These are phyloP conservation scores for Nemania abortiva DNA, from an alignment of 2,329 filamentous ascomycete genomes.

Conservation along the genomic window DNA sequence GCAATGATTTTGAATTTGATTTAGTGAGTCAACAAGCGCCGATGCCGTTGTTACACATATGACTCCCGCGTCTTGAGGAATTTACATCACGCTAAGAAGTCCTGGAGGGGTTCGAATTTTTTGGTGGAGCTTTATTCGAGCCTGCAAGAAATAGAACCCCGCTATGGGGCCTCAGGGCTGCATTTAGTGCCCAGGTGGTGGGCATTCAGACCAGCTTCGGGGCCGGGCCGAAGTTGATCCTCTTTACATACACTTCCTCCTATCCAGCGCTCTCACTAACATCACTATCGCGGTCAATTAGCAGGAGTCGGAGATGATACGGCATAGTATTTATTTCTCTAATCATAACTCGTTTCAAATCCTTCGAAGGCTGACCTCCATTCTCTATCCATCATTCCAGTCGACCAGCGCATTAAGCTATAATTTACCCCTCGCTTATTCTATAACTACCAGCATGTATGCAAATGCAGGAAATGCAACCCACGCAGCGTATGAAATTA, in stretches of 20 bases:
- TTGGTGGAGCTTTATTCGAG: background rate
- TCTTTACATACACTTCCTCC: background rate
- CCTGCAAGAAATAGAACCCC: constrained; percentile 16
- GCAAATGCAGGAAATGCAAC: background rate
- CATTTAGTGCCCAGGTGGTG: background rate
- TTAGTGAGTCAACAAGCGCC: constrained; percentile 38
- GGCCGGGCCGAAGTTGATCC: constrained; percentile 25
- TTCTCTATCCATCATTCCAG: background rate
- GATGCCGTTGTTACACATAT: constrained; percentile 23
- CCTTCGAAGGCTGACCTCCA: background rate
- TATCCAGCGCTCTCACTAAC: background rate
- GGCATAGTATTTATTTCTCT: background rate
- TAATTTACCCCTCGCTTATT: background rate
- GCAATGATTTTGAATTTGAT: background rate
- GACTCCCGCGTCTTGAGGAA: background rate
- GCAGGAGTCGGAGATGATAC: background rate
- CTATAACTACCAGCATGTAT: background rate
- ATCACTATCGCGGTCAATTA: background rate
- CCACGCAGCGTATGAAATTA: background rate
- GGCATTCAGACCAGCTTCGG: background rate
- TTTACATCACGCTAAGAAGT: constrained; percentile 13
- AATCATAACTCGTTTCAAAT: background rate
- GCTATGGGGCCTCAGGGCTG: constrained; percentile 11
- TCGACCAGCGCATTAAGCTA: background rate
- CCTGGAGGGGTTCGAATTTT: constrained; percentile 2